Evolutionary conservation across 2,329 filamentous ascomycete genomes (phyloP).

Genomic region (Cyanodermella asteris): DNA sequence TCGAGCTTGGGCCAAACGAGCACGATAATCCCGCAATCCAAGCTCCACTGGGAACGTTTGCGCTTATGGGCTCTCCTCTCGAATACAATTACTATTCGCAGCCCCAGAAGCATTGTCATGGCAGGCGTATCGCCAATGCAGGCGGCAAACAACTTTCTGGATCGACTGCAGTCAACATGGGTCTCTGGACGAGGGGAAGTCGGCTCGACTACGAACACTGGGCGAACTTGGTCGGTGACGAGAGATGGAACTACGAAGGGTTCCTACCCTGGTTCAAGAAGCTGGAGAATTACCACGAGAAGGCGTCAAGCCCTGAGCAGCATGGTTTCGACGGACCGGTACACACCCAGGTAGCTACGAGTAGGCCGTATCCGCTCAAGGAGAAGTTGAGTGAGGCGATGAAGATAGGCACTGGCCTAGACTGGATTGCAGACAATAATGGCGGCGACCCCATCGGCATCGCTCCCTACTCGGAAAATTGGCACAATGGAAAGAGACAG

Average conservation of each 20-base stretch:
- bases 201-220: constrained; percentile 9
- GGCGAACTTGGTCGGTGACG: constrained; percentile 8
- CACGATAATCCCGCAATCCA: constrained; percentile 7
- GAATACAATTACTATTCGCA: constrained; percentile 15
- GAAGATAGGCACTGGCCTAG: constrained; percentile 1
- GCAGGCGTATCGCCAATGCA: constrained; percentile 11
- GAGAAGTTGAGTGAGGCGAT: constrained; percentile 2
- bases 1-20: constrained; percentile 14
- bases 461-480: constrained; percentile 1
- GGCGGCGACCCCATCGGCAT: constrained; percentile 1
- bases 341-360: constrained; percentile 5
- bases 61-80: constrained; percentile 11
- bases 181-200: constrained; percentile 9
- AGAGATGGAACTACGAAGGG: constrained; percentile 9
- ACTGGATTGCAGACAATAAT: constrained; percentile 1
- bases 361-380: constrained; percentile 6
- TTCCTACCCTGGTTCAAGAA: constrained; percentile 9
- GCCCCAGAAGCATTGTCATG: constrained; percentile 13
- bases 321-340: constrained; percentile 12
- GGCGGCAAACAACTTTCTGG: constrained; percentile 13
- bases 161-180: constrained; percentile 10
- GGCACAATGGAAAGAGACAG: constrained; percentile 3
- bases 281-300: constrained; percentile 5
- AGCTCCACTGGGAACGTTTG: constrained; percentile 9
- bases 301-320: constrained; percentile 3